Evolutionary conservation across 2,329 filamentous ascomycete species (phyloP), one percentile per base, ranked within the genome.

Genomic region (Macrophomina pseudophaseolina): DNA sequence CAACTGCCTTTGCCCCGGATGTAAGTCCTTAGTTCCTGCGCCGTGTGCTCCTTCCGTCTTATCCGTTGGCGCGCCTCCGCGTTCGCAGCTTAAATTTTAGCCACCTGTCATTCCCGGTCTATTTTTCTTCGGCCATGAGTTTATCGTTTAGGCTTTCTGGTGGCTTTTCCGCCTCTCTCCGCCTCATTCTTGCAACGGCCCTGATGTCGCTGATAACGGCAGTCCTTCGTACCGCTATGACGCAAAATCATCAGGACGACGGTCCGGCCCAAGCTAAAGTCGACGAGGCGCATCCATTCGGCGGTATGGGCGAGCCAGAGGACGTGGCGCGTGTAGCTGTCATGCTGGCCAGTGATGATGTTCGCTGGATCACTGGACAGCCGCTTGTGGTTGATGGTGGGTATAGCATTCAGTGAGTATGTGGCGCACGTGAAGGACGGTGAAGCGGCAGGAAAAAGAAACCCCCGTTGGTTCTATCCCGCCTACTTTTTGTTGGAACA

Each of bases 1-100:
- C 66, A 82, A 83, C 68, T 73, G 76, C 1, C 68, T 82, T 16
- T 81, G 78, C 68, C 81, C 81, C 5, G 80, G 81, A 1, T 83
- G 77, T 78, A 69, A 72, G 75, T 72, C 8, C 33, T 54, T 30
- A 11, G 9, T 18, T 64, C 35, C 23, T 35, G 49, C 49, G 33
- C 23, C 16, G 1, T n/a, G 23, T 23, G 23, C 23, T 2, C 23
- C 23, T 23, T 23, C 23, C 23, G 23, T 65, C 33, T 14, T 44
- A 8, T n/a, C 33, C 49, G 32, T 53, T 30, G 28, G 14, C 30
- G 49, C 49, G 35, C 35, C 2, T 38, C 11, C 35, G 11, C 35
- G 35, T 12, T 12, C 6, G 7, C 35, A 7, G 35, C n/a, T 18
- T 42, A 9, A 28, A 28, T 8, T 12, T 49, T 9, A 49, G 28